Evolutionary conservation across 805 yeast genomes (phyloP), one percentile per base, ranked within the genome.

Genomic region (Nakazawaea populi): DNA sequence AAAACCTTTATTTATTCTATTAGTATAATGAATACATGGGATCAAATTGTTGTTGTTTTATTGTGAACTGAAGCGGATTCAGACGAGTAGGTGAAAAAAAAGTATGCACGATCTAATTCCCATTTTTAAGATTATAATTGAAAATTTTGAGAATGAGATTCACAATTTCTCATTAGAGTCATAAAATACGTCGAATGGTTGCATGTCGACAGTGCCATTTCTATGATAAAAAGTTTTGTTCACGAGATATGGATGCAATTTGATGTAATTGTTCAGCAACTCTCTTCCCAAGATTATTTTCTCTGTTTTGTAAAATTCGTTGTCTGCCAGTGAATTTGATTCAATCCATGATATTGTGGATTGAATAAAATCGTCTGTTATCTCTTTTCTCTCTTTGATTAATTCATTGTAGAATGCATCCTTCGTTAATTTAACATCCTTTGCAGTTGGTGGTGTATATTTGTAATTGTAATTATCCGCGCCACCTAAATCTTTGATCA

Each of bases 331-430:
- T 48, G 74, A 73, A 3, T 78, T 72, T 24, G 87, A 69, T 60
- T 83, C 86, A 54, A 91, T 78, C 98, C 99, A 94, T 55, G 72
- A 72, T 32, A 79, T 75, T 0, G 98, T 91, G 18, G 82, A 74
- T 14, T 76, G 75, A 45, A 87, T 75, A 59, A 85, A 84, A 51
- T 70, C 62, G 36, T 77, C 69, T 48, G 75, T 72, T 44, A 88
- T 62, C 24, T 71, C 71, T 32, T 76, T 70, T 58, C 97, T 79
- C 62, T 82, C 82, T 34, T 64, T 68, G 40, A 70, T 54, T 34
- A 85, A 61, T 48, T 60, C 58, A 42, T 71, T 74, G 49, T 75
- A 76, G 0, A 75, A 76, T 18, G 68, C 80, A 44, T 69, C 70
- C 51, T 74, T 78, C 28, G 68, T 57, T 42, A 75, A 54, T 43